phyloP scores from a whole-genome alignment of 495 filamentous ascomycete genomes.

The Filosporella fistucella region DNA sequence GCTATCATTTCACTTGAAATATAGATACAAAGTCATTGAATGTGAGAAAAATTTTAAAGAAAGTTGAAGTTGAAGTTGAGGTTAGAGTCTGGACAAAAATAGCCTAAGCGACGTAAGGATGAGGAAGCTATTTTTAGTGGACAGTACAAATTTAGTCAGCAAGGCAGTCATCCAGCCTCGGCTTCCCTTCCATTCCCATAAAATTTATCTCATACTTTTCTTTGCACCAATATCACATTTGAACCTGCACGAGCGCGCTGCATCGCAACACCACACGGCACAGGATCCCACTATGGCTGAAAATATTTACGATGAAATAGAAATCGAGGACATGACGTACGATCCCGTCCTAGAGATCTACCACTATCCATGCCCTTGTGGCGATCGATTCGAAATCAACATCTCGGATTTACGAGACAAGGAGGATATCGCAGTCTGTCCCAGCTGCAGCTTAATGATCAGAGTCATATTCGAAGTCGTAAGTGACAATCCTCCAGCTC shows the following conservation, averaged over 20 bases:
- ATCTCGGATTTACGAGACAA: conserved; percentile 81
- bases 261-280: background rate
- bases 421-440: conserved; percentile 90
- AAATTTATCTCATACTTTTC: too few species aligned
- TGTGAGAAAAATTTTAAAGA: too few species aligned
- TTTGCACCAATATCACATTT: too few species aligned
- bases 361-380: conserved; percentile 94
- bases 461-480: conserved; percentile 88
- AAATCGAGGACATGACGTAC: conserved; percentile 98
- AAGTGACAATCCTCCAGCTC: conserved; percentile 28
- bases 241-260: too few species aligned
- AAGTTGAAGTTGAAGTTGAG: background rate
- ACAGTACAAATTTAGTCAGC: background rate
- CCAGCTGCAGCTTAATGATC: conserved; percentile 95
- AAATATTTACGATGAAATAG: conserved; percentile 93
- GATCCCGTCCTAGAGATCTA: conserved; percentile 80
- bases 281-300: conserved; percentile 43
- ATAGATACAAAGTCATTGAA: too few species aligned
- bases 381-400: conserved; percentile 92
- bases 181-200: background rate
- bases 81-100: background rate
- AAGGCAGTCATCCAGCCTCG: background rate
- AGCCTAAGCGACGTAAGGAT: background rate
- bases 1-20: too few species aligned
- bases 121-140: background rate